phyloP scores from a whole-genome alignment of 164 flowering plant genomes.

The Sedum album region DNA sequence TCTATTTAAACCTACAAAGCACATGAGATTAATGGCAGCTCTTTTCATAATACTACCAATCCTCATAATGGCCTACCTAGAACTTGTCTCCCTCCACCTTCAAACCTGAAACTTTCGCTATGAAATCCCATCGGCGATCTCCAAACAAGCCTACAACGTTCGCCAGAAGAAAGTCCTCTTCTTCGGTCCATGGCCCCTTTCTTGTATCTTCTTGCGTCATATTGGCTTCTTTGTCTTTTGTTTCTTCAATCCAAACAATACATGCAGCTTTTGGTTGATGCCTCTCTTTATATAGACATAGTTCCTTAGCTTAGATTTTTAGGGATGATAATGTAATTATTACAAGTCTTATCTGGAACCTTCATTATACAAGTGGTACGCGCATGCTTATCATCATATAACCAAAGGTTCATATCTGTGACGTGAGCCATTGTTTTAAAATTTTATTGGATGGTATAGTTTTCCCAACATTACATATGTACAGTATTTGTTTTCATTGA shows the following conservation, averaged over 20 bases:
- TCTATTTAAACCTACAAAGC: slow-evolving; percentile 74
- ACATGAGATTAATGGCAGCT: not conserved
- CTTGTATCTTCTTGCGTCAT: slow-evolving; percentile 6
- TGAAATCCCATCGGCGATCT: slow-evolving; percentile 11
- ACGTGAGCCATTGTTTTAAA: not conserved
- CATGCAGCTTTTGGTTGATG: slow-evolving; percentile 3
- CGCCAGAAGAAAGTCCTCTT: slow-evolving; percentile 7
- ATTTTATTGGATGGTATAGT: not conserved
- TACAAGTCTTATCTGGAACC: slow-evolving; percentile 2
- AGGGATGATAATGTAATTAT: not conserved
- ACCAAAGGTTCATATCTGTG: not conserved
- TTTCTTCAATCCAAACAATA: not conserved
- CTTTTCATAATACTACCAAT: slow-evolving; percentile 2
- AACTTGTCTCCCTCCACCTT: slow-evolving; percentile 12
- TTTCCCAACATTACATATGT: not conserved
- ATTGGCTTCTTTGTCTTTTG: not conserved
- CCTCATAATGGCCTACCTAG: slow-evolving; percentile 11
- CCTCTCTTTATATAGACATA: not conserved
- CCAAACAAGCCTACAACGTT: slow-evolving; percentile 8
- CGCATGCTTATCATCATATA: slow-evolving; percentile 3
- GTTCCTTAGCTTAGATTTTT: not conserved
- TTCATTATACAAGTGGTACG: slow-evolving; percentile 1
- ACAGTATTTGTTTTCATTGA: not conserved
- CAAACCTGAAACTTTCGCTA: slow-evolving; percentile 12
- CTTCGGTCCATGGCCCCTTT: slow-evolving; percentile 9